These are phyloP conservation scores for Spinellus fusiger DNA, from an alignment of 192 early-diverging fungal genomes.

Conservation along the genomic window DNA sequence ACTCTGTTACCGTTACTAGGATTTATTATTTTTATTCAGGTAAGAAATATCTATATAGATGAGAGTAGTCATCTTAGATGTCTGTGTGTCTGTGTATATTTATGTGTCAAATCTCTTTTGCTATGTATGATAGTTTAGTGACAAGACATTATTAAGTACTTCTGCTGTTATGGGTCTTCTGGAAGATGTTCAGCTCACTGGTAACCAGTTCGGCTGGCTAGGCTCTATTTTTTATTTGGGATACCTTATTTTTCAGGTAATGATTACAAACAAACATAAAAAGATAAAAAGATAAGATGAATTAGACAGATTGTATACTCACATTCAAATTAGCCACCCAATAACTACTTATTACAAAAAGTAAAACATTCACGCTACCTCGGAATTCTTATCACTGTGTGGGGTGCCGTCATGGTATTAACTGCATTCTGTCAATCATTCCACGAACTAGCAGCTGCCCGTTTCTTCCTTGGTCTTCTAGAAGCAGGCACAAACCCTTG, in stretches of 20 bases:
- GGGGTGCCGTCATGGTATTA: constrained; percentile 15
- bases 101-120: too few relatives aligned
- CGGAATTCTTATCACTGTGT: constrained; percentile 10
- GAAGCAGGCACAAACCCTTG: constrained; percentile 21
- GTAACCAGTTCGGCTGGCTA: constrained; percentile 2
- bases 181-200: background rate
- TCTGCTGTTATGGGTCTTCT: constrained; percentile 15
- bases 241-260: constrained; percentile 9
- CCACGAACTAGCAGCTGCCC: constrained; percentile 14
- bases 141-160: constrained; percentile 9
- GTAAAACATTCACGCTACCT: constrained; percentile 2
- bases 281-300: too few relatives aligned
- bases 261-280: background rate
- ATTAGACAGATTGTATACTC: too few relatives aligned
- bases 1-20: constrained; percentile 12
- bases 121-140: constrained; percentile 15
- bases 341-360: background rate
- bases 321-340: constrained; percentile 1
- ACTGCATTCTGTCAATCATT: constrained; percentile 12
- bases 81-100: too few relatives aligned
- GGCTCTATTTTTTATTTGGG: constrained; percentile 18
- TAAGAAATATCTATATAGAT: background rate
- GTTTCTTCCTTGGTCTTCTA: constrained; percentile 25
- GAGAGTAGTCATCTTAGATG: too few relatives aligned
- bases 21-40: constrained; percentile 18